Conservation (phyloP, 768 basidiomycete species). For the Boletus rubroflammeus region DNA sequence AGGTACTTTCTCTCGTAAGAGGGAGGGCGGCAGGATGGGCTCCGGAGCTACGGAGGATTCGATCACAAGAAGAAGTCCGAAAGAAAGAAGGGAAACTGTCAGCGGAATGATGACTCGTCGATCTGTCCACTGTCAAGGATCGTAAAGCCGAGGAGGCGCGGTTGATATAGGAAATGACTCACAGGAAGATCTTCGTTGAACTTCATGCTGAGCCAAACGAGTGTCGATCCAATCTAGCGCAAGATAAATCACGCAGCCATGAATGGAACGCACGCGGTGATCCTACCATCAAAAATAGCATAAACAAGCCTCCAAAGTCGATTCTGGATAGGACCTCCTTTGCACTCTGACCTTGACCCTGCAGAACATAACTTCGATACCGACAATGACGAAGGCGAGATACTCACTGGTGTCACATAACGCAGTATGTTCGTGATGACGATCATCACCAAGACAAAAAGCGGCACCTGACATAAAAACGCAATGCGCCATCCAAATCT, state of each 20-base stretch:
- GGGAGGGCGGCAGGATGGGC: constrained; percentile 9
- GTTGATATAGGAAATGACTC: not conserved
- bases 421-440: not conserved
- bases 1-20: constrained; percentile 7
- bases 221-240: constrained; percentile 9
- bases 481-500: constrained; percentile 21
- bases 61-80: constrained; percentile 4
- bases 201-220: constrained; percentile 13
- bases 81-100: constrained; percentile 2
- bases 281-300: constrained; percentile 7
- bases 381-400: not conserved
- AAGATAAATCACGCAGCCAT: not conserved
- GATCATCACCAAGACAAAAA: constrained; percentile 3
- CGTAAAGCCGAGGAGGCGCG: not conserved
- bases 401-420: constrained; percentile 13
- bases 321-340: constrained; percentile 10
- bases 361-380: not conserved
- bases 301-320: constrained; percentile 12
- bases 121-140: constrained; percentile 8
- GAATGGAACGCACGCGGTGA: not conserved
- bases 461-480: constrained; percentile 11
- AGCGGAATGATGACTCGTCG: constrained; percentile 5
- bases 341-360: constrained; percentile 8
- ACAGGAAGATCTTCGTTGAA: constrained; percentile 15
- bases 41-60: constrained; percentile 7